Evolutionary conservation across 2,329 filamentous ascomycete genomes (phyloP).

Genomic region (Cladosporium velox): DNA sequence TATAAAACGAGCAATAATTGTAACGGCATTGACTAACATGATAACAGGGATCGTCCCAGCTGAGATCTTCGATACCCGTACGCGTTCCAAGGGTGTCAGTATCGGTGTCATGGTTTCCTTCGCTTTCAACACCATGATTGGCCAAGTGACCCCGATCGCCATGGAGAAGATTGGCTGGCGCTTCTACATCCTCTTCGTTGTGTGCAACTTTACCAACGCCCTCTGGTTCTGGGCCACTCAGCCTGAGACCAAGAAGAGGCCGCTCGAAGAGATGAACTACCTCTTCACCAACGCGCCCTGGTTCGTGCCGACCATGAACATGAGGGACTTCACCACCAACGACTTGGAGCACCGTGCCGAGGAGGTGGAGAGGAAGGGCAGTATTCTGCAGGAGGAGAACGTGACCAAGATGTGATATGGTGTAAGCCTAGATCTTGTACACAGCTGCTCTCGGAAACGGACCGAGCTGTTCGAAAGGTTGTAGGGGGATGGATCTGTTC

Average conservation of each 20-base stretch:
- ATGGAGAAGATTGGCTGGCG: constrained; percentile 58
- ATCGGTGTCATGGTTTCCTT: constrained; percentile 70
- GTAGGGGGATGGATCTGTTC: background rate
- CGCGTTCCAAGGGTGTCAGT: constrained; percentile 72
- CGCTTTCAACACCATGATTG: constrained; percentile 77
- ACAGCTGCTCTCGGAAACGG: background rate
- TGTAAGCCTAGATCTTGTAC: background rate
- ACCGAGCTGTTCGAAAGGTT: background rate
- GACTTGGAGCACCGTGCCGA: constrained; percentile 62
- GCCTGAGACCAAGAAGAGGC: constrained; percentile 66
- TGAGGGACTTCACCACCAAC: constrained; percentile 50
- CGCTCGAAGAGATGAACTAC: constrained; percentile 69
- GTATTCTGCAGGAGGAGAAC: constrained; percentile 21
- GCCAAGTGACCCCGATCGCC: constrained; percentile 65
- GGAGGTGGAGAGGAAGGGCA: constrained; percentile 58
- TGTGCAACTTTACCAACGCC: constrained; percentile 70
- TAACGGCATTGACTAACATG: background rate
- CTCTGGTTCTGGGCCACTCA: constrained; percentile 68
- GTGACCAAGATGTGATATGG: background rate
- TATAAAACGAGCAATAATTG: background rate
- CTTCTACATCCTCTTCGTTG: constrained; percentile 64
- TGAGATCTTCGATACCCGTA: constrained; percentile 68
- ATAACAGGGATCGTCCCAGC: constrained; percentile 38
- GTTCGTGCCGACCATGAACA: constrained; percentile 62
- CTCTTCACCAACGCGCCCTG: constrained; percentile 54